Evolutionary conservation across 331 rosid genomes (phyloP).

Genomic region (Arachis monticola): DNA sequence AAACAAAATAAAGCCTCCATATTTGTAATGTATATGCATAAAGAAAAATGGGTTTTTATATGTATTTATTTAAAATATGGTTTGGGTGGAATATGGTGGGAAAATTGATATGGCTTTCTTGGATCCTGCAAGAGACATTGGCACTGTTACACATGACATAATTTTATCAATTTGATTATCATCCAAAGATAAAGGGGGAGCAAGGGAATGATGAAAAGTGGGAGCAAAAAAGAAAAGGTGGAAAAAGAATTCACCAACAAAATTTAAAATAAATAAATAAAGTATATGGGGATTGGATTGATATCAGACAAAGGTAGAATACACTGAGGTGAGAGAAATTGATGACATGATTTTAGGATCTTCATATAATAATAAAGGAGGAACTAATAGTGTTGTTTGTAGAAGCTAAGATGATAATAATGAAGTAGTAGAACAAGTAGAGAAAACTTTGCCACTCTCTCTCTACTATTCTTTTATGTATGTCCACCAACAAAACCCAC

Average conservation of each 20-base stretch:
- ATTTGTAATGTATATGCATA: slow-evolving; percentile 16
- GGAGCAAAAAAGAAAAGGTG: slow-evolving; percentile 59
- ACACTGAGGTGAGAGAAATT: slow-evolving; percentile 43
- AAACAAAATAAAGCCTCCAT: slow-evolving; percentile 37
- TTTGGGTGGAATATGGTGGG: slow-evolving; percentile 66
- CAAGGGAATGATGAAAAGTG: slow-evolving; percentile 98
- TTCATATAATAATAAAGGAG: slow-evolving; percentile 37
- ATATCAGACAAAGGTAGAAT: slow-evolving; percentile 73
- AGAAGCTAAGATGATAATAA: slow-evolving; percentile 29
- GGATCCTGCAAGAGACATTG: slow-evolving; percentile 84
- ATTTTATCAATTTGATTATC: slow-evolving; percentile 54
- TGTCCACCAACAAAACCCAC: slow-evolving; percentile 87
- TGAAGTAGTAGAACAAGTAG: slow-evolving; percentile 35
- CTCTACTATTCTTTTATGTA: slow-evolving; percentile 29
- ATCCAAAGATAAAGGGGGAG: slow-evolving; percentile 72
- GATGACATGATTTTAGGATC: slow-evolving; percentile 12
- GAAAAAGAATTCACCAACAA: too few species aligned
- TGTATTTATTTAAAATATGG: slow-evolving; percentile 37
- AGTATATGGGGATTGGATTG: slow-evolving; percentile 50
- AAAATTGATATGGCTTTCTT: slow-evolving; percentile 78
- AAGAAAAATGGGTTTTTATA: neutral
- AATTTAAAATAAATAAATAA: slow-evolving; percentile 7
- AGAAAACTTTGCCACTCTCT: slow-evolving; percentile 33
- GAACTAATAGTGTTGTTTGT: neutral
- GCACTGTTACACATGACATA: slow-evolving; percentile 50